These are phyloP conservation scores for Musa schizocarpa DNA, from an alignment of 176 grass and related monocot species.

Conservation along the genomic window DNA sequence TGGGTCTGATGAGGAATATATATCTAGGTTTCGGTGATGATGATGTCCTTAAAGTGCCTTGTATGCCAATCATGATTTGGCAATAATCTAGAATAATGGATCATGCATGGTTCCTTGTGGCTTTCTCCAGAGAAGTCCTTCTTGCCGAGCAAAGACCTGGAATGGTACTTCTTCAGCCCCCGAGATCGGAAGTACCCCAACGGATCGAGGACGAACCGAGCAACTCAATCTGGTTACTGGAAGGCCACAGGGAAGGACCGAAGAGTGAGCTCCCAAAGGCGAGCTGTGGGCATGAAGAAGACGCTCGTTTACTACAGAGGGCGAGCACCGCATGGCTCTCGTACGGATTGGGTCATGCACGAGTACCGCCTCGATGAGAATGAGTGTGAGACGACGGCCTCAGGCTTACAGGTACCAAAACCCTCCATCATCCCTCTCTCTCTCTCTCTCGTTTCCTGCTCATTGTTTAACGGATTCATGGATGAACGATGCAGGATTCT, in stretches of 20 bases:
- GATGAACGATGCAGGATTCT: background rate
- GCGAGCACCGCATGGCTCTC: background rate
- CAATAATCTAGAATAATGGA: no score
- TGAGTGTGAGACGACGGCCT: background rate
- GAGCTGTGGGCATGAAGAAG: background rate
- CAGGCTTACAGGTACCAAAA: background rate
- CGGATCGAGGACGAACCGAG: slow-evolving; percentile 3
- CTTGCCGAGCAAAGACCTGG: background rate
- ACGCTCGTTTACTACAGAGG: slow-evolving; percentile 4
- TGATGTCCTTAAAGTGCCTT: background rate
- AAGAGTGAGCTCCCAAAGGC: slow-evolving; percentile 31
- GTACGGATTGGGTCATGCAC: slow-evolving; percentile 8
- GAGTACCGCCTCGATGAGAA: slow-evolving; percentile 5
- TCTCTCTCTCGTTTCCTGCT: no score
- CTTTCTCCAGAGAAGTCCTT: background rate
- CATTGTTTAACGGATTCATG: background rate
- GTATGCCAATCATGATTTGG: background rate
- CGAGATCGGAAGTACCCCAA: slow-evolving; percentile 1
- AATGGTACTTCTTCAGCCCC: slow-evolving; percentile 5
- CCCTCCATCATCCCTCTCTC: background rate
- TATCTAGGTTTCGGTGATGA: background rate
- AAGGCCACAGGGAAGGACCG: slow-evolving; percentile 96
- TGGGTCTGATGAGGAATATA: background rate
- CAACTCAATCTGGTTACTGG: slow-evolving; percentile 62
- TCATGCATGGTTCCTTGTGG: background rate